Evolutionary conservation across 352 stramenopile genomes (phyloP).

Genomic region (Halophytophthora polymorphica): DNA sequence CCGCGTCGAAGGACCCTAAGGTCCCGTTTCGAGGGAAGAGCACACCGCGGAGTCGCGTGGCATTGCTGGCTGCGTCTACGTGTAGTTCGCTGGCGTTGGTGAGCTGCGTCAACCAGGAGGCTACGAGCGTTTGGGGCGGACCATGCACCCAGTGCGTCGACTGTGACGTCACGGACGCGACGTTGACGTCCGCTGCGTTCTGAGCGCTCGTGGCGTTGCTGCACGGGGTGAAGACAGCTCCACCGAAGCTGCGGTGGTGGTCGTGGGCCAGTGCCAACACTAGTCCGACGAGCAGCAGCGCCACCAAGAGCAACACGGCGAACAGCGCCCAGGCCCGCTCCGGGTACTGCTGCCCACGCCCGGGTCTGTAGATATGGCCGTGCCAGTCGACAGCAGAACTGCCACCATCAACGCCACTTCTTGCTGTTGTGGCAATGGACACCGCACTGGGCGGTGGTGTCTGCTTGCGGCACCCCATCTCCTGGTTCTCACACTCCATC

Average conservation of each 20-base stretch:
- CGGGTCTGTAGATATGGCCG: too few species aligned
- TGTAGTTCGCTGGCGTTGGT: conserved; percentile 17
- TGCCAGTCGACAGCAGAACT: too few species aligned
- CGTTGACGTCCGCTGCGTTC: too few species aligned
- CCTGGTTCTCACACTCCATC: conserved; percentile 16
- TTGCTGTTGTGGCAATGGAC: conserved; percentile 24
- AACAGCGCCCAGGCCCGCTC: background rate
- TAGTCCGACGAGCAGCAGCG: background rate
- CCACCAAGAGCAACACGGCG: background rate
- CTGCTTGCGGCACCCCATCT: conserved; percentile 8
- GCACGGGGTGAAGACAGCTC: too few species aligned
- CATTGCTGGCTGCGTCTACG: conserved; percentile 16
- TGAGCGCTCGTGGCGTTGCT: too few species aligned
- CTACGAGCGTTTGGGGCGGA: conserved; percentile 15
- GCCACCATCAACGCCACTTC: conserved; percentile 8
- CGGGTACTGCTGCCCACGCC: background rate
- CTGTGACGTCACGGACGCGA: conserved; percentile 5
- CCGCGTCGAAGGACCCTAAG: conserved; percentile 15
- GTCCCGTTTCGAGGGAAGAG: conserved; percentile 18
- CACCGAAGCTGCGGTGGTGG: background rate
- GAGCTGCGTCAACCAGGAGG: conserved; percentile 17
- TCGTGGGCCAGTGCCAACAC: background rate
- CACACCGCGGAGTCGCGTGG: conserved; percentile 15
- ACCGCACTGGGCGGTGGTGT: conserved; percentile 18
- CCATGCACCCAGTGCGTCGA: background rate